phyloP scores from a whole-genome alignment of 164 flowering plant genomes.

The Vitis cinerea region DNA sequence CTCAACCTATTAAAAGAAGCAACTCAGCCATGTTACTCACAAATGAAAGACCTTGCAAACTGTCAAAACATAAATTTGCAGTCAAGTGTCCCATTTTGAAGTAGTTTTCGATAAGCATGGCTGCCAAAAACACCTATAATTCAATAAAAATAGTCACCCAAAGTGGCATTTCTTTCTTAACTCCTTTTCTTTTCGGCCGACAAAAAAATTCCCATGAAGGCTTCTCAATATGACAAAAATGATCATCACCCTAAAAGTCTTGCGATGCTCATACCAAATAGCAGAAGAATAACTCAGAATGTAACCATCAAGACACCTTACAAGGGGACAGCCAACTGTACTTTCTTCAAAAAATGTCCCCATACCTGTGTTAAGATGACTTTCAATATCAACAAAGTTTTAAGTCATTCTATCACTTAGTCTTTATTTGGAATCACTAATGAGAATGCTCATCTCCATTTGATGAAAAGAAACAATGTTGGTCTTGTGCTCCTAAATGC shows the following conservation, averaged over 20 bases:
- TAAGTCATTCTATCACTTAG: not conserved
- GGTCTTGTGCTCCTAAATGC: not conserved
- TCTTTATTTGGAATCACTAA: not conserved
- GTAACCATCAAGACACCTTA: not conserved
- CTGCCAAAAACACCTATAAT: not conserved
- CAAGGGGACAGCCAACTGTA: not conserved
- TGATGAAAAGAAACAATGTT: too few species aligned
- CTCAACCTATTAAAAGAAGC: slow-evolving; percentile 55
- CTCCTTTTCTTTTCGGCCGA: too few species aligned
- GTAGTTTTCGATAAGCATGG: not conserved
- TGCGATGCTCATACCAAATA: not conserved
- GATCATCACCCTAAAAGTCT: not conserved
- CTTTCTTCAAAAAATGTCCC: not conserved
- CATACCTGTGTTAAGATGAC: not conserved
- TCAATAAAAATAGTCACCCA: not conserved
- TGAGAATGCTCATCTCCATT: not conserved
- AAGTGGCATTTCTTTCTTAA: too few species aligned
- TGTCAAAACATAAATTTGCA: not conserved
- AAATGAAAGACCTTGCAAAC: not conserved
- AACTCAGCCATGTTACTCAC: not conserved
- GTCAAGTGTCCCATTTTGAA: not conserved
- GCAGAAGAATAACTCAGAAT: too few species aligned
- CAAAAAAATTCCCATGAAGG: not conserved
- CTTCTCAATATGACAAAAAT: not conserved
- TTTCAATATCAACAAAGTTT: not conserved